phyloP scores from a whole-genome alignment of 2,329 filamentous ascomycete genomes.

The Cladosporium sp. region DNA sequence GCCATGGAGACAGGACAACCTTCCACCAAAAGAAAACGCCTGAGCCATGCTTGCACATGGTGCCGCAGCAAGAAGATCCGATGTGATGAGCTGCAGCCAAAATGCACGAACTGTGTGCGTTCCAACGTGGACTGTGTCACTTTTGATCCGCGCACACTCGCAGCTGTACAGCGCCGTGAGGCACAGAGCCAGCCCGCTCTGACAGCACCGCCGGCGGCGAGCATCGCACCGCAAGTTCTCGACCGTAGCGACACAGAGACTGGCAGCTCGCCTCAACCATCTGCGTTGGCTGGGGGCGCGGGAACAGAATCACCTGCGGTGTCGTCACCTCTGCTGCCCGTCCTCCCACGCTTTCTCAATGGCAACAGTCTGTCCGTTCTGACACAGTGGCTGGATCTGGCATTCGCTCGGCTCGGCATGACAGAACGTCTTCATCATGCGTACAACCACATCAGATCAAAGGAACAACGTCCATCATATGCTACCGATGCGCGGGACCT shows the following conservation, averaged over 20 bases:
- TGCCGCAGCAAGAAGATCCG: conserved; percentile 6
- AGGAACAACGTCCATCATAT: neutral
- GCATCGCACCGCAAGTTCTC: neutral
- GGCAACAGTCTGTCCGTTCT: conserved; percentile 7
- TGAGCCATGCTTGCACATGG: conserved; percentile 7
- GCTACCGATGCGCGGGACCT: neutral
- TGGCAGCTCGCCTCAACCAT: neutral
- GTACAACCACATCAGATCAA: conserved; percentile 2
- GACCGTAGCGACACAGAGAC: no score
- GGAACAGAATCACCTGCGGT: neutral
- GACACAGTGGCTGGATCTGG: conserved; percentile 8
- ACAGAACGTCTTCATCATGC: neutral
- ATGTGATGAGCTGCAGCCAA: conserved; percentile 3
- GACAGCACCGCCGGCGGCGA: neutral
- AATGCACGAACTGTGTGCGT: conserved; percentile 3
- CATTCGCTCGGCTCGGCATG: conserved; percentile 3
- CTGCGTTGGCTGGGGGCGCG: no score
- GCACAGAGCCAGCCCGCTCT: neutral
- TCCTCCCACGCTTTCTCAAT: conserved; percentile 5
- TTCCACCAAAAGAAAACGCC: conserved; percentile 4
- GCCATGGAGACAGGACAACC: no score
- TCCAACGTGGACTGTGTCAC: conserved; percentile 1
- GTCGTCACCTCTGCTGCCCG: conserved; percentile 3
- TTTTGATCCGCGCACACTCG: neutral
- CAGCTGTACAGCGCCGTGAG: conserved; percentile 1